Conservation (phyloP, 2,329 filamentous ascomycete species). For the Decorospora gaudefroyi region DNA sequence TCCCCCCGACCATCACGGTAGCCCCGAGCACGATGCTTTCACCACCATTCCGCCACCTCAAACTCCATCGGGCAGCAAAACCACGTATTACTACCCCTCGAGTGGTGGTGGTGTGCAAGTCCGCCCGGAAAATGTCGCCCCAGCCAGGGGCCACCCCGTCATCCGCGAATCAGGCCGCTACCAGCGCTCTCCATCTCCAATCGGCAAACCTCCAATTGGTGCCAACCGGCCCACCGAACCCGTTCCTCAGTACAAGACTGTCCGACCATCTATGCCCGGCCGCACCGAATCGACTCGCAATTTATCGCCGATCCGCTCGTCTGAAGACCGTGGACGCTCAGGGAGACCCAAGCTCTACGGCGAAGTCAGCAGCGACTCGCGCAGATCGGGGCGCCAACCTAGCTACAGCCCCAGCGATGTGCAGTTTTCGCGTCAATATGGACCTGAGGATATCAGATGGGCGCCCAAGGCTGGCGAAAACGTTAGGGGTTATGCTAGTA, state of each 20-base stretch:
- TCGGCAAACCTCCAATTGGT: conserved; percentile 42
- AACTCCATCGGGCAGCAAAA: conserved; percentile 26
- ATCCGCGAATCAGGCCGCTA: conserved; percentile 38
- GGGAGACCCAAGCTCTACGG: conserved; percentile 30
- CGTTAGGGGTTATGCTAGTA: conserved; percentile 29
- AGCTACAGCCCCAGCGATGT: conserved; percentile 43
- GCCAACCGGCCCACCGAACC: conserved; percentile 34
- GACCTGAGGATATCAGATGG: conserved; percentile 47
- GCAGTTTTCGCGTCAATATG: conserved; percentile 36
- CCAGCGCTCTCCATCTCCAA: conserved; percentile 37
- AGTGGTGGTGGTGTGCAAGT: conserved; percentile 31
- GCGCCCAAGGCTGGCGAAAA: conserved; percentile 29
- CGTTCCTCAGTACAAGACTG: conserved; percentile 16
- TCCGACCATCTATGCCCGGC: conserved; percentile 20
- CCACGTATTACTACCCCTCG: conserved; percentile 37
- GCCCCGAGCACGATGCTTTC: conserved; percentile 29
- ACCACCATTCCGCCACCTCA: conserved; percentile 29
- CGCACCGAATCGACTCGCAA: conserved; percentile 35
- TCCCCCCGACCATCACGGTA: conserved; percentile 29
- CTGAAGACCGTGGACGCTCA: conserved; percentile 35
- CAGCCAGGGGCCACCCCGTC: conserved; percentile 39
- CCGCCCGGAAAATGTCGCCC: conserved; percentile 28
- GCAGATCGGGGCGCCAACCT: conserved; percentile 26
- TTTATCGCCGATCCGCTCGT: conserved; percentile 24
- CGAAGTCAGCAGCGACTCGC: conserved; percentile 25